Evolutionary conservation across 106 monocot species (phyloP).

Genomic region (Platanthera zijinensis): DNA sequence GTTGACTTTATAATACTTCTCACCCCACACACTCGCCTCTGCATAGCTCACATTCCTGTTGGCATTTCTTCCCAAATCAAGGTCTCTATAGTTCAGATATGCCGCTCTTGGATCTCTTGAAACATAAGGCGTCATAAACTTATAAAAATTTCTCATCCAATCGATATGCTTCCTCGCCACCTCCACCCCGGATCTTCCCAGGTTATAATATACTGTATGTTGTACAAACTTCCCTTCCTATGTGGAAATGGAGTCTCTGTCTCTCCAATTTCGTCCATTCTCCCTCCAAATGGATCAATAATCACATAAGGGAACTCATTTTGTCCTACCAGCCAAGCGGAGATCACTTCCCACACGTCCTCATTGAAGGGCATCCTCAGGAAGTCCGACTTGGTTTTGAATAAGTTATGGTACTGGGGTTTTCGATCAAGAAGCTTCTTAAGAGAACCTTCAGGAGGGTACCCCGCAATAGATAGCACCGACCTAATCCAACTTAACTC

Average conservation of each 20-base stretch:
- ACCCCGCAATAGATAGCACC: no score
- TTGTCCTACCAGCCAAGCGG: slow-evolving; percentile 1
- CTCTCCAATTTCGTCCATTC: slow-evolving; percentile 9
- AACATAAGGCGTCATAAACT: slow-evolving; percentile 13
- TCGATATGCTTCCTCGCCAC: not conserved
- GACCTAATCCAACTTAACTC: no score
- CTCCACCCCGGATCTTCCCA: not conserved
- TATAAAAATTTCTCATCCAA: slow-evolving; percentile 14
- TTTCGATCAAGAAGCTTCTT: no score
- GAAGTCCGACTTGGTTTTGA: slow-evolving; percentile 19
- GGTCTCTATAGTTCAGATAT: slow-evolving; percentile 15
- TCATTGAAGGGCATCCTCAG: not conserved
- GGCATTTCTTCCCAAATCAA: slow-evolving; percentile 8
- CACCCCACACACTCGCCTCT: slow-evolving; percentile 13
- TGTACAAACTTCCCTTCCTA: slow-evolving; percentile 21
- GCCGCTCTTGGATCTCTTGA: slow-evolving; percentile 21
- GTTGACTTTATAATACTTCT: slow-evolving; percentile 22
- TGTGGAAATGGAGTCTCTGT: slow-evolving; percentile 20
- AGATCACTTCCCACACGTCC: slow-evolving; percentile 6
- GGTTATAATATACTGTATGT: slow-evolving; percentile 13
- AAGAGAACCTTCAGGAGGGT: no score
- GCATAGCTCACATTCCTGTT: not conserved
- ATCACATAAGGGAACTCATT: slow-evolving; percentile 9
- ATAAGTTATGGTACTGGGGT: slow-evolving; percentile 1
- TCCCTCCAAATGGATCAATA: slow-evolving; percentile 16